Evolutionary conservation across 768 basidiomycete genomes (phyloP).

Genomic region (Russula ochroleuca): DNA sequence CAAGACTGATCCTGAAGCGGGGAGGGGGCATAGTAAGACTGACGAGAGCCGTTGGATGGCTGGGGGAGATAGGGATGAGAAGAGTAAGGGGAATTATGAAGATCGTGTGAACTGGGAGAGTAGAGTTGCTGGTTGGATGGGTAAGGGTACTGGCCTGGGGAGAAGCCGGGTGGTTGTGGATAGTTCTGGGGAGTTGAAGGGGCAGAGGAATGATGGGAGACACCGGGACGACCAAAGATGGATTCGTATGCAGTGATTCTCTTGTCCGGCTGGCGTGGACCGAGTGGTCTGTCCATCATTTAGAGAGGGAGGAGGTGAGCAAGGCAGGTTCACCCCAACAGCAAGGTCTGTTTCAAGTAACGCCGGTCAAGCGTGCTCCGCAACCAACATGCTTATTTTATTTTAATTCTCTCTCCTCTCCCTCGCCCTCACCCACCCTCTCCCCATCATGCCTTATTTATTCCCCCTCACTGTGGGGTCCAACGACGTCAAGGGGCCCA

Average conservation of each 20-base stretch:
- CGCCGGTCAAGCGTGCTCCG: not conserved
- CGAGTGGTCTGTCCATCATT: slow-evolving; percentile 51
- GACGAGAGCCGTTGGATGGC: slow-evolving; percentile 34
- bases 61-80: slow-evolving; percentile 32
- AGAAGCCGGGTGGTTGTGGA: slow-evolving; percentile 25
- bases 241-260: slow-evolving; percentile 79
- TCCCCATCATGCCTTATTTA: not conserved
- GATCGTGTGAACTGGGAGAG: slow-evolving; percentile 39
- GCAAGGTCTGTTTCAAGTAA: not conserved
- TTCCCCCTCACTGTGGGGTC: not conserved
- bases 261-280: slow-evolving; percentile 63
- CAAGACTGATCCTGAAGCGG: slow-evolving; percentile 30
- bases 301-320: slow-evolving; percentile 3
- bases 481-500: not conserved
- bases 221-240: slow-evolving; percentile 77
- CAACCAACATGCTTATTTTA: not conserved
- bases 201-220: slow-evolving; percentile 44
- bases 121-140: slow-evolving; percentile 39
- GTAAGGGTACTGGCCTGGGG: slow-evolving; percentile 35
- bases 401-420: not conserved
- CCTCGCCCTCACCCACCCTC: not conserved
- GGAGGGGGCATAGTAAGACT: slow-evolving; percentile 38
- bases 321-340: not conserved
- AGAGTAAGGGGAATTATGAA: slow-evolving; percentile 41
- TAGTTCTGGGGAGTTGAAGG: slow-evolving; percentile 27